Evolutionary conservation across 306 rosid genomes (phyloP).

Genomic region (Neltuma alba): DNA sequence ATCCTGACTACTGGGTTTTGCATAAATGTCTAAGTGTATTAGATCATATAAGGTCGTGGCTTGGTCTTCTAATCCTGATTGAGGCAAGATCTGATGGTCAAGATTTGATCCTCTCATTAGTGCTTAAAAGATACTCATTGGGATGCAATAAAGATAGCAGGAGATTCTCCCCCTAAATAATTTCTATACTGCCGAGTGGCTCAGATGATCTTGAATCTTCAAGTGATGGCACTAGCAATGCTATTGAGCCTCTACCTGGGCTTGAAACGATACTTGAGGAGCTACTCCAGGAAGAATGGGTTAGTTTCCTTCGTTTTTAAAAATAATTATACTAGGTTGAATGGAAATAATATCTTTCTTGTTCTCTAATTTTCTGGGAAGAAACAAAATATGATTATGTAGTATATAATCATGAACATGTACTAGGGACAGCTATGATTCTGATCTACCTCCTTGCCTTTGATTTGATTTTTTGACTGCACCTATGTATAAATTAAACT

Average conservation of each 20-base stretch:
- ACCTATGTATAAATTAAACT: neutral
- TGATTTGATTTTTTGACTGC: neutral
- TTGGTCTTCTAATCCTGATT: neutral
- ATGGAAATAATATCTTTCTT: neutral
- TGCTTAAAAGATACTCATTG: neutral
- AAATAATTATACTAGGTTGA: neutral
- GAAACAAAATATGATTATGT: conserved; percentile 3
- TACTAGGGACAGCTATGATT: neutral
- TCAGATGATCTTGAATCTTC: conserved; percentile 47
- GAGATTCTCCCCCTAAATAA: neutral
- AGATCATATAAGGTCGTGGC: neutral
- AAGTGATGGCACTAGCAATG: conserved; percentile 32
- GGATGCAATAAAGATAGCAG: neutral
- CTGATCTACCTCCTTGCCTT: neutral
- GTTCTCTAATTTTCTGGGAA: conserved; percentile 12
- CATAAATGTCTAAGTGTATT: neutral
- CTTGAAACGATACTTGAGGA: conserved; percentile 82
- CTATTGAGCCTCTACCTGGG: conserved; percentile 89
- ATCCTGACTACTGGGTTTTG: neutral
- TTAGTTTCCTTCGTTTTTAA: conserved; percentile 37
- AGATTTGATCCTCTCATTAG: neutral
- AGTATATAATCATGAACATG: neutral
- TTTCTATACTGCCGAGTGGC: conserved; percentile 52
- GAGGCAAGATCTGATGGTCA: neutral
- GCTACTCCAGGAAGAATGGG: conserved; percentile 80